Evolutionary conservation across 1,139 yeast species (phyloP).

Genomic region (Pichia cactophila): DNA sequence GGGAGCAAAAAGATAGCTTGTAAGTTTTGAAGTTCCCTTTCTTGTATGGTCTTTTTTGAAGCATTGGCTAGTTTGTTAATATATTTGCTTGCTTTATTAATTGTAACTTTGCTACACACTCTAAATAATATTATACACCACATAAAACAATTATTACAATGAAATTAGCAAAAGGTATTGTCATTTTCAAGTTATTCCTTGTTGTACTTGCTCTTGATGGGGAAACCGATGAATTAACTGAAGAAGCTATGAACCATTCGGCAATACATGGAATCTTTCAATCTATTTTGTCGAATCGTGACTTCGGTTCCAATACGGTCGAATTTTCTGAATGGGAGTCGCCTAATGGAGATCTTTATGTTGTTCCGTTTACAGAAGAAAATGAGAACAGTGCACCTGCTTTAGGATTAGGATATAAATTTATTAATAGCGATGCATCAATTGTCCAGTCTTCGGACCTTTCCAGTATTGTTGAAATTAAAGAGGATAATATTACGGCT

Average conservation of each 20-base stretch:
- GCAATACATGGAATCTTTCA: constrained; percentile 8
- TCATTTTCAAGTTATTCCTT: neutral
- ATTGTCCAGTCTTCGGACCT: constrained; percentile 1
- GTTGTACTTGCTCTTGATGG: neutral
- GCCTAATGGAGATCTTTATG: constrained; percentile 19
- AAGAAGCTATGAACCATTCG: neutral
- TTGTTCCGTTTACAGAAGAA: constrained; percentile 18
- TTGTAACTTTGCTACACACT: neutral
- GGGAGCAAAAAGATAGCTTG: neutral
- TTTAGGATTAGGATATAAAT: constrained; percentile 13
- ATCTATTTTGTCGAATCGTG: constrained; percentile 12
- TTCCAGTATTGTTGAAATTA: constrained; percentile 11
- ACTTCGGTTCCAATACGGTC: constrained; percentile 11
- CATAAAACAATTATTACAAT: neutral
- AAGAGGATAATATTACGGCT: constrained; percentile 21
- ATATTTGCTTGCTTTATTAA: neutral
- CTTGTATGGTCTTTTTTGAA: neutral
- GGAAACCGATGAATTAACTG: neutral
- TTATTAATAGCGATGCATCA: constrained; percentile 6
- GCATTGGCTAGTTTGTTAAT: neutral
- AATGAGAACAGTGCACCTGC: constrained; percentile 3
- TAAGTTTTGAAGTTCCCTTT: neutral
- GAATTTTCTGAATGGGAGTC: constrained; percentile 23
- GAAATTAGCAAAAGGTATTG: neutral
- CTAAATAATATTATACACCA: neutral